Evolutionary conservation across 805 yeast species (phyloP), one percentile per base, ranked within the genome.

Genomic region (Lipomyces yamanashiensis): DNA sequence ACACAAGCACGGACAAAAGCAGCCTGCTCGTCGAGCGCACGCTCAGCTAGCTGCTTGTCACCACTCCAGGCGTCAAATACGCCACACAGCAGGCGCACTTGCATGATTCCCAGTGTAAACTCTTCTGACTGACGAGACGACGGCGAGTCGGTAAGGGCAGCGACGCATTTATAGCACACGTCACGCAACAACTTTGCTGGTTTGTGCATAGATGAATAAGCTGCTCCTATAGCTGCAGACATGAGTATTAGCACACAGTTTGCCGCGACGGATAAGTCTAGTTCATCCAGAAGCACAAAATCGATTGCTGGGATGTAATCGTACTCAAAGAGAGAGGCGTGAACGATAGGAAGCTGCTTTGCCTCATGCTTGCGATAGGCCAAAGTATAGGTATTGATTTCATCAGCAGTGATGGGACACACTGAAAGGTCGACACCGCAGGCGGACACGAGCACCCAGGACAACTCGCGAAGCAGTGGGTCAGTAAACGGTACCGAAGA

Each of bases 11-110:
- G 56, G 1, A 57, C 64, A n/a, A 56, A 48, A 5, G 61, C 40
- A 8, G 64, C 52, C 17, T 61, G 64, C 54, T 61, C 64, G 37
- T 61, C 64, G 4, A 61, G 41, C 4, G 64, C 64, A 8, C 58
- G 60, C 33, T 61, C 61, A 23, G 54, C 64, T 19, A 51, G 19
- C n/a, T 33, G 40, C 37, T 44, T 44, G 19, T 55, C 54, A 15
- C 58, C 64, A 34, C 59, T 54, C 64, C 64, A 61, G 10, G 64
- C 61, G 21, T 61, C 64, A 40, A 61, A 54, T 10, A 54, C 44
- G 8, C 59, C 64, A 28, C 64, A 61, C 8, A 61, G 40, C 13
- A 61, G 52, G 7, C 59, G 36, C n/a, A 51, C 63, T 28, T 59
- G 63, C 63, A 59, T 59, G n/a, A 47, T 28, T 12, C 50, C 59